Evolutionary conservation across 2,329 filamentous ascomycete genomes (phyloP).

Genomic region (Fusarium praegraminearum): DNA sequence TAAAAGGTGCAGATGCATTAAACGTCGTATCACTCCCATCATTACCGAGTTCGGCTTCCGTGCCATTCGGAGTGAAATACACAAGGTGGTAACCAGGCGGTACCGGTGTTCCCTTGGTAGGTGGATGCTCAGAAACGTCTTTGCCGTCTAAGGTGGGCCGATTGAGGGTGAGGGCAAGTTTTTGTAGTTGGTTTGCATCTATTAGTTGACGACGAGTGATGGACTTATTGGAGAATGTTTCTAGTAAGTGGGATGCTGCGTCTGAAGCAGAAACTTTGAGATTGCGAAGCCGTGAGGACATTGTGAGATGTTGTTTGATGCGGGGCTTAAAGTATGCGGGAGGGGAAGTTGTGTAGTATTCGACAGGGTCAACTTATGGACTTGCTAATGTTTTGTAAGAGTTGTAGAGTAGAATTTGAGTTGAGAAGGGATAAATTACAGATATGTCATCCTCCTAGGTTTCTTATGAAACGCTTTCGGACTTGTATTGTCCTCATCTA

Average conservation of each 20-base stretch:
- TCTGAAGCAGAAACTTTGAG: constrained; percentile 45
- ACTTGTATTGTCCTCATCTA: background rate
- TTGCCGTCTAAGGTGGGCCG: constrained; percentile 58
- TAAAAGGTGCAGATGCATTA: constrained; percentile 70
- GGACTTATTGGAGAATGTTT: constrained; percentile 47
- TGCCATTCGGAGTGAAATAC: constrained; percentile 70
- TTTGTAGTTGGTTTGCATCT: constrained; percentile 73
- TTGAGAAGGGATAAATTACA: background rate
- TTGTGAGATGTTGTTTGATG: constrained; percentile 17
- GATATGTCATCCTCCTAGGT: background rate
- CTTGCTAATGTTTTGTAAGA: background rate
- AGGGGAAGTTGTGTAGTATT: background rate
- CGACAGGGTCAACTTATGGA: background rate
- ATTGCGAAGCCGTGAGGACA: constrained; percentile 27
- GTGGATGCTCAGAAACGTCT: constrained; percentile 54
- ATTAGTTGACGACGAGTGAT: constrained; percentile 60
- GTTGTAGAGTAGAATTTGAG: no score
- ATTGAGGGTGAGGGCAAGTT: constrained; percentile 69
- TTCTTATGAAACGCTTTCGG: background rate
- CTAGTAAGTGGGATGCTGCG: constrained; percentile 51
- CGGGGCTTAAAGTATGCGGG: constrained; percentile 14
- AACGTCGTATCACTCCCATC: constrained; percentile 73
- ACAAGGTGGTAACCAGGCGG: constrained; percentile 72
- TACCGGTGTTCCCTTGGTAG: constrained; percentile 60
- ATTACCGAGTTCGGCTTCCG: constrained; percentile 65